Evolutionary conservation across 1,284 basidiomycete species (phyloP).

Genomic region (Sporisorium scitamineum): DNA sequence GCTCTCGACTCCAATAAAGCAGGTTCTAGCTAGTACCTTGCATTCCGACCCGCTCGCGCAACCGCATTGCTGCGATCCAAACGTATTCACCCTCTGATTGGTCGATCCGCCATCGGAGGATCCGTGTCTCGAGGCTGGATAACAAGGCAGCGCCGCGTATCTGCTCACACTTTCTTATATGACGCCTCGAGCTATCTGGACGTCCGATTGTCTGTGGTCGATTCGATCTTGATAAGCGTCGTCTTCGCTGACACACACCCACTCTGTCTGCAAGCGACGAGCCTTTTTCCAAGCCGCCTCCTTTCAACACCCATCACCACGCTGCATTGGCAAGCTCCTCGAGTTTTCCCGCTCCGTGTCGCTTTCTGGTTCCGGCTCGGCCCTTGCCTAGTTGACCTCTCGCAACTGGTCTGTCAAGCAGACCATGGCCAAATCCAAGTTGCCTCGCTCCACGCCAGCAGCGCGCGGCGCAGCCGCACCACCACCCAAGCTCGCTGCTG

Average conservation of each 20-base stretch:
- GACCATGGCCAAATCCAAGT: slow-evolving; percentile 55
- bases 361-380: background rate
- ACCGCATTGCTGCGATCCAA: background rate
- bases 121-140: slow-evolving; percentile 7
- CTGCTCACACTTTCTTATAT: slow-evolving; percentile 21
- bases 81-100: background rate
- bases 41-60: background rate
- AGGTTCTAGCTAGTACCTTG: background rate
- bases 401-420: slow-evolving; percentile 19
- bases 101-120: slow-evolving; percentile 14
- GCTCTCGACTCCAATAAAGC: slow-evolving; percentile 8
- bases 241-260: background rate
- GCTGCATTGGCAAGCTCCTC: no score
- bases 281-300: slow-evolving; percentile 5
- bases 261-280: background rate
- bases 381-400: slow-evolving; percentile 16
- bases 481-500: slow-evolving; percentile 48
- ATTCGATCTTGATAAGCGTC: slow-evolving; percentile 23
- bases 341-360: no score
- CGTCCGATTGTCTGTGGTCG: slow-evolving; percentile 12
- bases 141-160: slow-evolving; percentile 3
- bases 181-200: slow-evolving; percentile 14
- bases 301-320: background rate
- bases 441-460: slow-evolving; percentile 50
- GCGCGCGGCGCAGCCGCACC: slow-evolving; percentile 38